Evolutionary conservation across 192 early-diverging fungal species (phyloP).

Genomic region (Entophlyctis helioformis): DNA sequence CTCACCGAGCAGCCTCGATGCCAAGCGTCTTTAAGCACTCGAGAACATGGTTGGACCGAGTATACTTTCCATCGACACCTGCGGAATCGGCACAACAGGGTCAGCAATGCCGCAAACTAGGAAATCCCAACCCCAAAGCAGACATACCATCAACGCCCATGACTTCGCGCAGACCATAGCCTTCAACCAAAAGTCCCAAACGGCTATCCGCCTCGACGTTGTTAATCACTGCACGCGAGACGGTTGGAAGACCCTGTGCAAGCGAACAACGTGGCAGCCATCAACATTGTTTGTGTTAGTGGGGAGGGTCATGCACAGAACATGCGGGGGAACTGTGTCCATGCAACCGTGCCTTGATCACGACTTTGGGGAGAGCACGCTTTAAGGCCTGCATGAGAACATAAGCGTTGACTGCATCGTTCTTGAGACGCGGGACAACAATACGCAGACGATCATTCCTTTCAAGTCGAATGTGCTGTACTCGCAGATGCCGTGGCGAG

Average conservation of each 20-base stretch:
- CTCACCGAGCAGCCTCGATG: slow-evolving; percentile 83
- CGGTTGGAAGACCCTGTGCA: slow-evolving; percentile 71
- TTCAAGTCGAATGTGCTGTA: slow-evolving; percentile 27
- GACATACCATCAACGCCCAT: slow-evolving; percentile 86
- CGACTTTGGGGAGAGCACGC: slow-evolving; percentile 72
- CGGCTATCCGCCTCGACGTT: slow-evolving; percentile 41
- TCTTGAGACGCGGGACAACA: slow-evolving; percentile 15
- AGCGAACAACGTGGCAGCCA: background rate
- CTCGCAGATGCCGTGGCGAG: no score
- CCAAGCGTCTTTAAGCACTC: slow-evolving; percentile 84
- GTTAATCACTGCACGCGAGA: slow-evolving; percentile 78
- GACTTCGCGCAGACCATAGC: slow-evolving; percentile 81
- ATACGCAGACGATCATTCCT: slow-evolving; percentile 22
- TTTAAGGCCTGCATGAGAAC: slow-evolving; percentile 74
- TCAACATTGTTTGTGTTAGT: no score
- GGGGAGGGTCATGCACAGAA: no score
- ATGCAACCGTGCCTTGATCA: slow-evolving; percentile 50
- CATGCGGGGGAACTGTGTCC: no score
- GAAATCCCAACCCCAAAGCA: background rate
- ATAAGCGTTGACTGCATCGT: slow-evolving; percentile 45
- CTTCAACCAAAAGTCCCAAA: slow-evolving; percentile 72
- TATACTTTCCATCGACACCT: slow-evolving; percentile 61
- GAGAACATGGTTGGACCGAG: slow-evolving; percentile 84
- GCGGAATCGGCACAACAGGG: background rate
- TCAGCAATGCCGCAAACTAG: slow-evolving; percentile 2